Percentiles rank a stretch among this genome's conserved stretches.
Conservation (phyloP, 176 grass and related monocot genomes). For the Oryza meridionalis region DNA sequence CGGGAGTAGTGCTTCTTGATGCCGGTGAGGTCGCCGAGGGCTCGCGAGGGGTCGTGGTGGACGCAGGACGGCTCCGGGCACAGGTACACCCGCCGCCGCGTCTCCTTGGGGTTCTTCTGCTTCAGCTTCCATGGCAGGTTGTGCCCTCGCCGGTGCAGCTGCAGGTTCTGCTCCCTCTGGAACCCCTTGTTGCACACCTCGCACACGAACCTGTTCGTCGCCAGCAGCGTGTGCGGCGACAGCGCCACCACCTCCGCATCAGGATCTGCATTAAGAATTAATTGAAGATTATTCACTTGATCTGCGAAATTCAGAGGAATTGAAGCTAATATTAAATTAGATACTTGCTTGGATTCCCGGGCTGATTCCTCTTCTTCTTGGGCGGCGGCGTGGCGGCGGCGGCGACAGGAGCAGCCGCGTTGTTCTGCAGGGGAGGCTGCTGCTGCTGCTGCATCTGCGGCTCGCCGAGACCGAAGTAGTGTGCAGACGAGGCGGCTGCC, state of each 20-base stretch:
- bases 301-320: no score
- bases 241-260: conserved; percentile 90
- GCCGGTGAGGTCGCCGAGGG: conserved; percentile 83
- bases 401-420: not conserved
- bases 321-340: no score
- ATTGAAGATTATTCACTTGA: no score
- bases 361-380: conserved; percentile 57
- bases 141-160: conserved; percentile 88
- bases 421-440: not conserved
- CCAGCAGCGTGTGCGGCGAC: conserved; percentile 74
- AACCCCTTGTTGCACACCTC: conserved; percentile 93
- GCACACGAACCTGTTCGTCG: conserved; percentile 89
- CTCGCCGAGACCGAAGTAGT: conserved; percentile 42
- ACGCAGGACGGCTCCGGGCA: conserved; percentile 90
- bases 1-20: conserved; percentile 96
- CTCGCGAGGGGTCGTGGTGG: conserved; percentile 81
- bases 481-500: conserved; percentile 43
- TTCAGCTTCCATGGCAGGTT: conserved; percentile 93
- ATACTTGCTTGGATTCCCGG: conserved; percentile 52
- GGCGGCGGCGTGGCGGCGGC: conserved; percentile 17
- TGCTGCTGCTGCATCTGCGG: conserved; percentile 26
- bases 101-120: conserved; percentile 88
- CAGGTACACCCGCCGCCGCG: conserved; percentile 73
- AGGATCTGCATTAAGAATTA: conserved; percentile 34
- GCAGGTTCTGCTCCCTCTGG: conserved; percentile 91